Evolutionary conservation across 2,329 filamentous ascomycete genomes (phyloP).

Genomic region (Fusarium setosum): DNA sequence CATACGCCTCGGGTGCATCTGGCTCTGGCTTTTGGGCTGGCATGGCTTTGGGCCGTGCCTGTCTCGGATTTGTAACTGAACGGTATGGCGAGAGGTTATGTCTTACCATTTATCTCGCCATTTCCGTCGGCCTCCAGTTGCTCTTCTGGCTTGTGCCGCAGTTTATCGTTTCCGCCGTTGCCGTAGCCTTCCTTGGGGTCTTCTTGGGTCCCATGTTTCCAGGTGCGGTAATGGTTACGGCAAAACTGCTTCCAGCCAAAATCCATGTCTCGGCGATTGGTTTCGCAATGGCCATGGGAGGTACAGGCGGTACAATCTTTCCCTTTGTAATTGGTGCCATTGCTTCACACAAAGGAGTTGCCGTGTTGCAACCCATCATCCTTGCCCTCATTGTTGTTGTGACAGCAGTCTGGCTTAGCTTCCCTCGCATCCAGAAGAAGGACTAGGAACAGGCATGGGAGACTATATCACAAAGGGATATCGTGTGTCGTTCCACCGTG

Average conservation of each 20-base stretch:
- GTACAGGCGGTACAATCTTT: constrained; percentile 73
- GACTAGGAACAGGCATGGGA: constrained; percentile 19
- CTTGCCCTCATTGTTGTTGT: constrained; percentile 55
- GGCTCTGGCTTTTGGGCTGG: constrained; percentile 85
- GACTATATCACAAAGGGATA: not conserved
- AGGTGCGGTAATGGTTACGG: constrained; percentile 75
- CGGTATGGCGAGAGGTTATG: constrained; percentile 72
- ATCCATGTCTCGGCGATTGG: constrained; percentile 80
- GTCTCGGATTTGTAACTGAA: constrained; percentile 77
- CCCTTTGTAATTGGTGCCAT: constrained; percentile 73
- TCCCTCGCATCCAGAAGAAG: constrained; percentile 50
- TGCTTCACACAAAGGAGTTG: constrained; percentile 61
- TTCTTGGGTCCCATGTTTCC: constrained; percentile 82
- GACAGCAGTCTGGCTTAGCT: constrained; percentile 49
- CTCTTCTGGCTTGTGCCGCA: constrained; percentile 68
- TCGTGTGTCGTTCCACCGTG: too few relatives aligned
- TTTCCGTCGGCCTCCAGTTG: constrained; percentile 71
- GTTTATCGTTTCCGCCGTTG: constrained; percentile 68
- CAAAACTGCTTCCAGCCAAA: constrained; percentile 75
- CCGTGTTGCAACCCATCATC: constrained; percentile 62
- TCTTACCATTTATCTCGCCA: constrained; percentile 68
- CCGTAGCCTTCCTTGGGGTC: constrained; percentile 77
- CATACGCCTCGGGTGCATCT: constrained; percentile 77
- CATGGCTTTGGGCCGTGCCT: constrained; percentile 74
- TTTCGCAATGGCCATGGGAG: constrained; percentile 79